Conservation (phyloP, 1,284 basidiomycete species). For the Vanrija sp. region DNA sequence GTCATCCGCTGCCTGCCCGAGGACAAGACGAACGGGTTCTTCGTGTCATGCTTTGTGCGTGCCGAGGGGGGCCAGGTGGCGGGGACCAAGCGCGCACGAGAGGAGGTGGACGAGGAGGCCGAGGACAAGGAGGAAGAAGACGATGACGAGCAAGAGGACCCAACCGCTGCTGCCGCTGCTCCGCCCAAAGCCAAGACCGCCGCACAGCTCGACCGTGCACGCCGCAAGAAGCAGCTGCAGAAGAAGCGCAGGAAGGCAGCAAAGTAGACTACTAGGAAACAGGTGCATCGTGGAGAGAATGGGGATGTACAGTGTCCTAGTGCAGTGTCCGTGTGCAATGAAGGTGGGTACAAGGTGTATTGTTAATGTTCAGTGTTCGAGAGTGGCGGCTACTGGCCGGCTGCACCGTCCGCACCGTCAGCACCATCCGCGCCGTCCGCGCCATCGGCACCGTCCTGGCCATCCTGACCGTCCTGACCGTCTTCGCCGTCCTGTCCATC, state of each 20-base stretch:
- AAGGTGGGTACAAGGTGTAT: too few species aligned
- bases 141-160: not conserved
- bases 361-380: not conserved
- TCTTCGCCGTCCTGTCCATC: too few species aligned
- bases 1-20: conserved; percentile 81
- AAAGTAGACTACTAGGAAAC: too few species aligned
- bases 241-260: conserved; percentile 11
- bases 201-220: conserved; percentile 36
- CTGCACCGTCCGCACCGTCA: too few species aligned
- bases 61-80: conserved; percentile 8
- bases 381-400: too few species aligned
- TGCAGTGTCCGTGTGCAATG: too few species aligned
- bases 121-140: conserved; percentile 3
- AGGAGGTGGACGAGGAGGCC: not conserved
- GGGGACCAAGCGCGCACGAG: not conserved
- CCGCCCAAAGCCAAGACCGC: conserved; percentile 26
- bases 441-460: too few species aligned
- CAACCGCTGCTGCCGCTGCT: conserved; percentile 20
- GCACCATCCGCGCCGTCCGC: too few species aligned
- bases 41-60: conserved; percentile 78
- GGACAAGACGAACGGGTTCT: conserved; percentile 90
- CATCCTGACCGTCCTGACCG: too few species aligned
- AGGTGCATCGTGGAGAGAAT: too few species aligned
- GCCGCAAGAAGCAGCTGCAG: conserved; percentile 41
- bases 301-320: too few species aligned